These are phyloP conservation scores for Friedmanniomyces simplex DNA, from an alignment of 495 filamentous ascomycete species.

Conservation along the genomic window DNA sequence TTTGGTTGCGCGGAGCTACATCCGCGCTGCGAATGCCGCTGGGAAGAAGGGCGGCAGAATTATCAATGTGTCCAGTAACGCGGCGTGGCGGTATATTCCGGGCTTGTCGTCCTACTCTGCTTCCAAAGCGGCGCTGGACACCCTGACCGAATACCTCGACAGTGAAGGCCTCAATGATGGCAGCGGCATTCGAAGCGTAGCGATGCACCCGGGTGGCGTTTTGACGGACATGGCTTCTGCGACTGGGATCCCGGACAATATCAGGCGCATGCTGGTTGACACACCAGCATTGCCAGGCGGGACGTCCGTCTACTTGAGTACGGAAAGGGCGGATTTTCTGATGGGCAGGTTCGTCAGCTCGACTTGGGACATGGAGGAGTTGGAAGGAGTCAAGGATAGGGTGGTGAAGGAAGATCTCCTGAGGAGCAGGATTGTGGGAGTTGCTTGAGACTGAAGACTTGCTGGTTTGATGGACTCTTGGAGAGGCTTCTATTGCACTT, in stretches of 20 bases:
- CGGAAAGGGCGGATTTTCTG: slow-evolving; percentile 5
- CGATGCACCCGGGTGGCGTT: slow-evolving; percentile 10
- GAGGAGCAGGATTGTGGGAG: slow-evolving; percentile 4
- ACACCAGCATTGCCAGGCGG: slow-evolving; percentile 1
- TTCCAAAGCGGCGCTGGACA: background rate
- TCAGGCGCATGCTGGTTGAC: background rate
- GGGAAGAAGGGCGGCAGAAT: background rate
- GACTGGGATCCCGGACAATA: background rate
- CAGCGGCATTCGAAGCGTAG: background rate
- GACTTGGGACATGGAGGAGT: slow-evolving; percentile 7
- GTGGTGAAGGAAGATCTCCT: slow-evolving; percentile 5
- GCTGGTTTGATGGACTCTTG: too few species aligned
- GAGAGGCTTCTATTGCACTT: too few species aligned
- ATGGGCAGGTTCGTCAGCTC: slow-evolving; percentile 2
- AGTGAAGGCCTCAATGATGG: background rate
- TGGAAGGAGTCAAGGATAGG: background rate
- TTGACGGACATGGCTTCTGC: background rate
- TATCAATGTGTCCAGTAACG: slow-evolving; percentile 5
- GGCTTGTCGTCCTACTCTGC: background rate
- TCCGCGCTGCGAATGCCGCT: background rate
- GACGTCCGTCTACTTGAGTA: slow-evolving; percentile 2
- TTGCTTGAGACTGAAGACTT: background rate
- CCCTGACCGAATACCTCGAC: slow-evolving; percentile 3
- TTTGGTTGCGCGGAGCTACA: background rate
- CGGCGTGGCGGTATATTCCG: background rate